phyloP scores from a whole-genome alignment of 805 yeast genomes.

The Lachancea sp. region DNA sequence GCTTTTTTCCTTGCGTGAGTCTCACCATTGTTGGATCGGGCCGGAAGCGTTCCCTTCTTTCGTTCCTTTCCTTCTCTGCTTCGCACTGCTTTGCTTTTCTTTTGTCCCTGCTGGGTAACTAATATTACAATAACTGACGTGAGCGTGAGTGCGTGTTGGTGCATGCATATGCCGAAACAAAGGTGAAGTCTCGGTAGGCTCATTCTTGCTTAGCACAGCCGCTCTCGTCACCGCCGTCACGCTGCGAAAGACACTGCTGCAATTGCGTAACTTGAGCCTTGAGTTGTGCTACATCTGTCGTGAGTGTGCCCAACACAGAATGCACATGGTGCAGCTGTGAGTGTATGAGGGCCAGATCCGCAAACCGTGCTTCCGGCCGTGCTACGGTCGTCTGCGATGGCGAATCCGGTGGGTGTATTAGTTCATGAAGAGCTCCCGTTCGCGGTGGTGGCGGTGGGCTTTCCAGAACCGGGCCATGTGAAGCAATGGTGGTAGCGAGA shows the following conservation, averaged over 20 bases:
- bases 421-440: constrained; percentile 4
- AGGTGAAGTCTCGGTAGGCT: too few relatives aligned
- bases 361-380: constrained; percentile 2
- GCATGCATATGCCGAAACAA: too few relatives aligned
- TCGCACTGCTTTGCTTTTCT: too few relatives aligned
- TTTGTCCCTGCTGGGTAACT: too few relatives aligned
- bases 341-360: constrained; percentile 4
- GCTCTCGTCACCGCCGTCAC: not conserved
- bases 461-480: not conserved
- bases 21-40: too few relatives aligned
- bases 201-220: not conserved
- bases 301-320: constrained; percentile 1
- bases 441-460: constrained; percentile 6
- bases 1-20: too few relatives aligned
- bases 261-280: constrained; percentile 3
- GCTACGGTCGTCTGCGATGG: not conserved
- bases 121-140: too few relatives aligned
- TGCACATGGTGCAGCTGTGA: constrained; percentile 4
- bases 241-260: not conserved
- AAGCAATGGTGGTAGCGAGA: not conserved
- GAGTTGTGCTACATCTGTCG: not conserved
- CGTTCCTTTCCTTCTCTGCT: too few relatives aligned
- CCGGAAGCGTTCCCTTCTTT: too few relatives aligned
- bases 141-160: too few relatives aligned
- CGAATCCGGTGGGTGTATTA: constrained; percentile 4